A percentile compares a stretch with the other conserved stretches of the same genome.
phyloP scores from a whole-genome alignment of 768 basidiomycete genomes.

The Russula vinacea region DNA sequence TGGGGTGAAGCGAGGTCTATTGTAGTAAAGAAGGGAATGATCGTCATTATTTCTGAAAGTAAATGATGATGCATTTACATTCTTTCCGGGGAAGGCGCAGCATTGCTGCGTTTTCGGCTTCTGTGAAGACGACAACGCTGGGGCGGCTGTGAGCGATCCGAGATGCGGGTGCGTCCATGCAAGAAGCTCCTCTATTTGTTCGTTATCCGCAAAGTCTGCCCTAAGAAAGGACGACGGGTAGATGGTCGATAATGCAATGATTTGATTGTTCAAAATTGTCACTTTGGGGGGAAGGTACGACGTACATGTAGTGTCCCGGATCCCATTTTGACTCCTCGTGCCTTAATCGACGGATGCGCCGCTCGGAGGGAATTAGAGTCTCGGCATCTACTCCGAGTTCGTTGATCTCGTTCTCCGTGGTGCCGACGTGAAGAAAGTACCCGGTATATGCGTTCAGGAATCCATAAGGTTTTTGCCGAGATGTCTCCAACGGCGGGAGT shows the following conservation, averaged over 20 bases:
- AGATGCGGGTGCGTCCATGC: constrained; percentile 60
- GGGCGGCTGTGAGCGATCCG: constrained; percentile 30
- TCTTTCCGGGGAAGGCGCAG: constrained; percentile 53
- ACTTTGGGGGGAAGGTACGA: constrained; percentile 12
- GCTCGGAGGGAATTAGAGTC: constrained; percentile 47
- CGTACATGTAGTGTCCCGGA: constrained; percentile 80
- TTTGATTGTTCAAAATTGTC: constrained; percentile 31
- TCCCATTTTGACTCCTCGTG: constrained; percentile 81
- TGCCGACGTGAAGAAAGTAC: constrained; percentile 68
- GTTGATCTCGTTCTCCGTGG: constrained; percentile 79
- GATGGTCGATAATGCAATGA: background rate
- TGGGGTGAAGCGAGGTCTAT: constrained; percentile 57
- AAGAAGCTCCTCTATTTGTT: constrained; percentile 68
- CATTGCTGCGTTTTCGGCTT: constrained; percentile 68
- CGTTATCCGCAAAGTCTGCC: constrained; percentile 78
- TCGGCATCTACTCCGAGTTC: constrained; percentile 72
- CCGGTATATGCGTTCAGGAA: constrained; percentile 73
- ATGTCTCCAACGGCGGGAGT: constrained; percentile 41
- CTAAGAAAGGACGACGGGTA: constrained; percentile 39
- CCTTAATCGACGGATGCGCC: constrained; percentile 50
- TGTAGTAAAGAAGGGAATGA: background rate
- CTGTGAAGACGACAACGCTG: constrained; percentile 54
- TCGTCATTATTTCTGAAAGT: background rate
- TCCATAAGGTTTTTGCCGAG: constrained; percentile 58
- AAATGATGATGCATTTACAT: constrained; percentile 39